A percentile compares a stretch with the other conserved stretches of the same genome.
phyloP scores from a whole-genome alignment of 2,329 filamentous ascomycete species.

The Neonectria hederae region DNA sequence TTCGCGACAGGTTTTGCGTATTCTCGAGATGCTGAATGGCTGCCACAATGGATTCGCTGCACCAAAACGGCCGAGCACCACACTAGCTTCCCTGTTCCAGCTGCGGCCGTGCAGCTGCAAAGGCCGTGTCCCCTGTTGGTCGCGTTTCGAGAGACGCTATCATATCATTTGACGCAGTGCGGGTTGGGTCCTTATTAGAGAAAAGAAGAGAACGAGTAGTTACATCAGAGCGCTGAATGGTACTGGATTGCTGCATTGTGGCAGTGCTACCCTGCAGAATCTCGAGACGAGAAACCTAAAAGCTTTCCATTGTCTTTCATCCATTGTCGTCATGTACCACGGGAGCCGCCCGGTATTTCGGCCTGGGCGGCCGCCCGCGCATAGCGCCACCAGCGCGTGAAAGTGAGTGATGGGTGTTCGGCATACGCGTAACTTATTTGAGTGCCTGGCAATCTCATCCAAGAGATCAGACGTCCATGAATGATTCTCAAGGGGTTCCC shows the following conservation, averaged over 20 bases:
- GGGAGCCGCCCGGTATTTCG: neutral
- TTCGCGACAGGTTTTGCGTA: neutral
- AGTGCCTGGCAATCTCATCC: neutral
- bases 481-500: neutral
- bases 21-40: neutral
- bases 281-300: neutral
- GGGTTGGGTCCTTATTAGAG: neutral
- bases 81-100: neutral
- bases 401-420: neutral
- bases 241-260: neutral
- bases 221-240: neutral
- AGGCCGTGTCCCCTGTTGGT: neutral
- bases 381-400: neutral
- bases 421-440: neutral
- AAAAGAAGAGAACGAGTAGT: too few species aligned
- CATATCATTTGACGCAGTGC: neutral
- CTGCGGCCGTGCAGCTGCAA: neutral
- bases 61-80: neutral
- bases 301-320: slow-evolving; percentile 5
- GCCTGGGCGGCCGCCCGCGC: slow-evolving; percentile 14
- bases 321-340: slow-evolving; percentile 19
- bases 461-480: neutral
- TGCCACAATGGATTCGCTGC: neutral
- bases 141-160: neutral
- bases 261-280: neutral